Base-by-base conservation (phyloP, 1,139 yeast species). In the Kodamaea fungicola region DNA sequence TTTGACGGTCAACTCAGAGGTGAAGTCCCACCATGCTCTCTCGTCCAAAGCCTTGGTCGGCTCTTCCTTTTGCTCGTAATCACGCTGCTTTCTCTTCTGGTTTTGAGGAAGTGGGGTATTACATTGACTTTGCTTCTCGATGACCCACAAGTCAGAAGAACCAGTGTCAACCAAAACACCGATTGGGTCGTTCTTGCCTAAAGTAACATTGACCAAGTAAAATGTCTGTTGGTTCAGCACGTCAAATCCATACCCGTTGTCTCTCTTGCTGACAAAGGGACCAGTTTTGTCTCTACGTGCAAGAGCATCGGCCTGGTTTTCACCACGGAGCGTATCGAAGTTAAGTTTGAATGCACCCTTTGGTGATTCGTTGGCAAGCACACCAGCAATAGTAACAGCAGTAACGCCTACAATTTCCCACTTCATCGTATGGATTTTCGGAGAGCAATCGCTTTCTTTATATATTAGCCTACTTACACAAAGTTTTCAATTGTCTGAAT, bases 61-160 rank as follows among this genome's bases (percentile, higher is more conserved):
- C 19, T 16, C 19, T 16, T 16, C 19, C 19, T 16, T 16, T 3
- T 3, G 5, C 19, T 16, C 19, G 34, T 40, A 16, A 3, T 16
- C 19, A 16, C 19, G 19, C 4, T 12, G 8, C 12, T 12, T 27
- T 12, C 12, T 27, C 19, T 16, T 16, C 5, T 16, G 19, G 19
- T 16, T 16, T 16, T 16, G 19, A 5, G 26, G 26, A 8, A 25
- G 10, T 23, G 26, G 26, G 3, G 12, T 12, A 4, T 12, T 8
- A 8, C 29, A 27, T n/a, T 9, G 9, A 12, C 12, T 9, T 27
- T 27, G 29, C 16, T 27, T 12, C 12, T 9, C 29, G 12, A 64
- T 62, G 29, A 71, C 61, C 76, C 76, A 71, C 43, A 71, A 60
- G 47, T 71, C 76, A 7, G 74, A 67, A 3, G 73, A 65, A 7